Base-by-base conservation (phyloP, 169 alveolate species). In the Eimeria maxima region DNA sequence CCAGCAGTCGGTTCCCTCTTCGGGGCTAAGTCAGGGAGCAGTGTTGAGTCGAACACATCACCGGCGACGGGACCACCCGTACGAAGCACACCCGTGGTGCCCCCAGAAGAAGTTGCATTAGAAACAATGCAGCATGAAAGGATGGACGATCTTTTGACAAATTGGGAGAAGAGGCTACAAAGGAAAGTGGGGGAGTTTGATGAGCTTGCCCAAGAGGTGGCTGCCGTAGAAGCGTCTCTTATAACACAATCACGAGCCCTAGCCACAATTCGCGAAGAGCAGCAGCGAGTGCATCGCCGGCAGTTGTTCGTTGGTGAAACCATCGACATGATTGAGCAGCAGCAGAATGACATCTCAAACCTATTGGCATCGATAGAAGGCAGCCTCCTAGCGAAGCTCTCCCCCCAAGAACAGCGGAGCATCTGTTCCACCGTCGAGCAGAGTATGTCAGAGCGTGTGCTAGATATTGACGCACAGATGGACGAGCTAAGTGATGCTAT, bases 51-150 rank as follows among this genome's bases (percentile, higher is more conserved):
- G 29, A 45, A 24, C 81, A 44, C n/a, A 14, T 45, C 94, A 10
- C n/a, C 67, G 10, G 83, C 94, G 53, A 44, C 83, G 20, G 81
- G 69, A 24, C 29, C 55, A 63, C 24, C 84, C 45, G 80, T 44
- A 24, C 80, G 57, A 18, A 44, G 69, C 55, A 55, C 65, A 7
- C 94, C 83, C 45, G 81, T 24, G 67, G 4, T 87, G 47, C 90
- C 94, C 81, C 96, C 96, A 13, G 94, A 84, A 65, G 92, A 94
- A 76, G 94, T 94, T 60, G 96, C 96, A 2, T 50, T 94, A 47
- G 96, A 94, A 81, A 94, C 96, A 13, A 55, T 94, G 90, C 96
- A 94, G 94, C 96, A 94, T 65, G 96, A 94, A 80, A 53, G 93
- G 44, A 65, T 94, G 90, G 96, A 94, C 55, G 96, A 94, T 7